Conservation (phyloP, 106 monocot genomes). For the Acorus calamus region DNA sequence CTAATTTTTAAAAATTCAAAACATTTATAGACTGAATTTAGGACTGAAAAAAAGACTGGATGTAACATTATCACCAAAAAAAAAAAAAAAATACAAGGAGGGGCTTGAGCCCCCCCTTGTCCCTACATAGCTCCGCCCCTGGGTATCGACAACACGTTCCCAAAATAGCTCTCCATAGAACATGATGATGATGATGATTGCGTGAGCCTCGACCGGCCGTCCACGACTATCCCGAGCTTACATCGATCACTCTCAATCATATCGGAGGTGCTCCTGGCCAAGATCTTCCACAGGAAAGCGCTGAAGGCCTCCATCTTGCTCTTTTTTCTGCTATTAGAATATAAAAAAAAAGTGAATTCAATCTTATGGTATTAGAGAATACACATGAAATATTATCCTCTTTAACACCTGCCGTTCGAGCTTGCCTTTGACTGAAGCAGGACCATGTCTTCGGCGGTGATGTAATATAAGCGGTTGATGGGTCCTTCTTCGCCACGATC, state of each 20-base stretch:
- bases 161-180: constrained; percentile 45
- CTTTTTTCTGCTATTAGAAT: too few species aligned
- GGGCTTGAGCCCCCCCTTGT: too few species aligned
- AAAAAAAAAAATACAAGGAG: too few species aligned
- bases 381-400: too few species aligned
- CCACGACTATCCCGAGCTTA: constrained; percentile 63
- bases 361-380: too few species aligned
- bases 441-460: constrained; percentile 32
- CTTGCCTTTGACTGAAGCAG: constrained; percentile 23
- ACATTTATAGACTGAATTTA: too few species aligned
- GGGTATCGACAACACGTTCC: constrained; percentile 74
- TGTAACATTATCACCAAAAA: too few species aligned
- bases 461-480: constrained; percentile 64
- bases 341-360: too few species aligned
- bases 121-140: too few species aligned
- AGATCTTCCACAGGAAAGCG: constrained; percentile 50
- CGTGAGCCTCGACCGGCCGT: constrained; percentile 56
- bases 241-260: too few species aligned
- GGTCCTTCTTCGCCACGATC: background rate
- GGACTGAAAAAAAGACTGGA: too few species aligned
- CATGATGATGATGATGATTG: background rate
- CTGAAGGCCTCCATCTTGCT: constrained; percentile 69
- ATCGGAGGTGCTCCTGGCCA: background rate
- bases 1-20: too few species aligned
- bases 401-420: background rate